These are phyloP conservation scores for Ambrosiella beaveri DNA, from an alignment of 2,329 filamentous ascomycete species.

Conservation along the genomic window DNA sequence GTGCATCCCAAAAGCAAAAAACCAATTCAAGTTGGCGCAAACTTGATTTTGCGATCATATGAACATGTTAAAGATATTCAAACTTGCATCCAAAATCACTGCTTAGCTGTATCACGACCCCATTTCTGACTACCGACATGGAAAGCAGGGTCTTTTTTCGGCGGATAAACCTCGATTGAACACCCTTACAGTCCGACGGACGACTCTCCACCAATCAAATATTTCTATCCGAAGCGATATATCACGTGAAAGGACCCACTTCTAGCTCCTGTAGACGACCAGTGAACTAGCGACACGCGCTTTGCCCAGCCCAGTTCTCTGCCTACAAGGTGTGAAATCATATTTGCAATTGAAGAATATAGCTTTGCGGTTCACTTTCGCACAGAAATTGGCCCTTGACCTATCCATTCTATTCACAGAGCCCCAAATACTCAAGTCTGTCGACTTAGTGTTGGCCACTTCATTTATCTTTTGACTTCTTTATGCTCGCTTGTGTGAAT, in stretches of 20 bases:
- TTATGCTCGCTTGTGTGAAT: not conserved
- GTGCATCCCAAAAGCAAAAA: not conserved
- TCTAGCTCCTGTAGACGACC: constrained; percentile 7
- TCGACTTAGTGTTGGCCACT: not conserved
- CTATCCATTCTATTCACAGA: not conserved
- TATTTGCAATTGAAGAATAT: not conserved
- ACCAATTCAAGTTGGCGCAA: constrained; percentile 13
- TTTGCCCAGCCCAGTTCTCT: constrained; percentile 1
- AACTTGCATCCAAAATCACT: not conserved
- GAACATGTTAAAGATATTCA: not conserved
- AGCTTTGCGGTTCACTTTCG: not conserved
- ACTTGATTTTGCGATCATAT: not conserved
- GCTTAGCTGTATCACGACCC: constrained; percentile 11
- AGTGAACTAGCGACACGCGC: constrained; percentile 3
- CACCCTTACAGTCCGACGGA: not conserved
- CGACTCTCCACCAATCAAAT: constrained; percentile 6
- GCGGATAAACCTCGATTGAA: constrained; percentile 5
- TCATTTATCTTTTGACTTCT: not conserved
- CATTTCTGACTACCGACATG: not conserved
- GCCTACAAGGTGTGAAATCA: not conserved
- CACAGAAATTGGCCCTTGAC: not conserved
- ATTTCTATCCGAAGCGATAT: not conserved
- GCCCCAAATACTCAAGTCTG: not conserved
- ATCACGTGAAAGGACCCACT: constrained; percentile 10
- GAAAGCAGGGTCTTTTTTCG: constrained; percentile 3